Conservation (phyloP, 2,329 filamentous ascomycete genomes). For the Fusarium burgessii region DNA sequence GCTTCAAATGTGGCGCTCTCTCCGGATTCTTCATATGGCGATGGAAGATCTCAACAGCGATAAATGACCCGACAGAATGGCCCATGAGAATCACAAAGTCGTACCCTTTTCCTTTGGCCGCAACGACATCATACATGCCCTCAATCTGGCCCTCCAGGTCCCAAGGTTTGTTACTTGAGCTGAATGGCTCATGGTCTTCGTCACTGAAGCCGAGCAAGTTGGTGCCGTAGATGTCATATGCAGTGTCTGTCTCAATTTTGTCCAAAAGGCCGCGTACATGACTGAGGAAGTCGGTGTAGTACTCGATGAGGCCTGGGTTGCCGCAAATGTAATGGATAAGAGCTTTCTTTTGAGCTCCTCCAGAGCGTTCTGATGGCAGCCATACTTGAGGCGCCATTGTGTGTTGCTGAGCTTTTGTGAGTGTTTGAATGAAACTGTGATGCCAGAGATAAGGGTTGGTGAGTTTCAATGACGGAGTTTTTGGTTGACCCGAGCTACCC, state of each 20-base stretch:
- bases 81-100: constrained; percentile 75
- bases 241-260: constrained; percentile 51
- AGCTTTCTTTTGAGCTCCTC: constrained; percentile 46
- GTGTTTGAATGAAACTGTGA: background rate
- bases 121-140: constrained; percentile 55
- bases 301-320: constrained; percentile 80
- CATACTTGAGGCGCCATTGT: constrained; percentile 47
- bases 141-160: constrained; percentile 67
- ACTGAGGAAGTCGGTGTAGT: constrained; percentile 76
- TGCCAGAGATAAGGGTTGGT: background rate
- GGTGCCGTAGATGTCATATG: constrained; percentile 68
- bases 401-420: background rate
- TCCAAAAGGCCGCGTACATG: constrained; percentile 67
- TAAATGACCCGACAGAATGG: constrained; percentile 80
- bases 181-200: constrained; percentile 62
- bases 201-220: constrained; percentile 71
- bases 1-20: constrained; percentile 53
- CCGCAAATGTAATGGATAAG: constrained; percentile 81
- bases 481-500: constrained; percentile 4
- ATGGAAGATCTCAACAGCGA: constrained; percentile 75
- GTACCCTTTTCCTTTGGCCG: constrained; percentile 56
- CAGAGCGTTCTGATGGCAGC: constrained; percentile 46
- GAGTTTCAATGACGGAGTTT: background rate
- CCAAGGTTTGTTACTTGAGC: constrained; percentile 57
- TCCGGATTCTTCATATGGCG: constrained; percentile 59